Evolutionary conservation across 805 yeast species (phyloP).

Genomic region (Yarrowia phangngaensis): DNA sequence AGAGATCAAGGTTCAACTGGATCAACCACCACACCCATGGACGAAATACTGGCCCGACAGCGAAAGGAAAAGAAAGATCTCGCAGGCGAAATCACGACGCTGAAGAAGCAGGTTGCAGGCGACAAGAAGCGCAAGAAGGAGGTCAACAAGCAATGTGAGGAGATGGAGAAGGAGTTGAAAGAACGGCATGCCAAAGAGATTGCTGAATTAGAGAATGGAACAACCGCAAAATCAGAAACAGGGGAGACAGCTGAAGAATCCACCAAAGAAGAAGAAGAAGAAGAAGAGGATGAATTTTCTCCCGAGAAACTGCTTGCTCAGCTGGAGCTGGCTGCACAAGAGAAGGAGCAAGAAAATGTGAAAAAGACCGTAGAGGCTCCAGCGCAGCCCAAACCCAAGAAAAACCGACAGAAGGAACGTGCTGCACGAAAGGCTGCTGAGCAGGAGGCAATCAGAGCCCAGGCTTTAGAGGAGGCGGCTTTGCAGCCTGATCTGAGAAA

Average conservation of each 20-base stretch:
- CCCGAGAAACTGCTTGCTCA: conserved; percentile 68
- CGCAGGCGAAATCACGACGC: conserved; percentile 60
- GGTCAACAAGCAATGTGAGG: conserved; percentile 55
- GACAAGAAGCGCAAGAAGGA: conserved; percentile 54
- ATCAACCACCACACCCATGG: conserved; percentile 5
- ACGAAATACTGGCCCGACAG: conserved; percentile 57
- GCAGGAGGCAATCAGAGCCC: conserved; percentile 54
- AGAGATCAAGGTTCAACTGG: too few species aligned
- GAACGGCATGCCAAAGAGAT: conserved; percentile 55
- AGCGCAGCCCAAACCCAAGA: conserved; percentile 38
- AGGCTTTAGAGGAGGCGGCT: conserved; percentile 70
- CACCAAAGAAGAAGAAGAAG: conserved; percentile 37
- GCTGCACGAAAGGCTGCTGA: conserved; percentile 73
- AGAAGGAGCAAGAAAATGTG: conserved; percentile 30
- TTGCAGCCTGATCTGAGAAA: conserved; percentile 61
- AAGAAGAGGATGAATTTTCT: conserved; percentile 49
- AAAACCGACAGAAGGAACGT: conserved; percentile 83
- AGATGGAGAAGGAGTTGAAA: conserved; percentile 55
- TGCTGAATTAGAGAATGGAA: conserved; percentile 30
- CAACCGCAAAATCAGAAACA: background rate
- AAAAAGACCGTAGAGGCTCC: conserved; percentile 26
- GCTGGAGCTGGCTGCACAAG: conserved; percentile 43
- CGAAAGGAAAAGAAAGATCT: conserved; percentile 65
- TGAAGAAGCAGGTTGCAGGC: conserved; percentile 80
- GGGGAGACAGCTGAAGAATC: conserved; percentile 22